These are phyloP conservation scores for Annulohypoxylon maeteangense DNA, from an alignment of 495 filamentous ascomycete species.

Conservation along the genomic window DNA sequence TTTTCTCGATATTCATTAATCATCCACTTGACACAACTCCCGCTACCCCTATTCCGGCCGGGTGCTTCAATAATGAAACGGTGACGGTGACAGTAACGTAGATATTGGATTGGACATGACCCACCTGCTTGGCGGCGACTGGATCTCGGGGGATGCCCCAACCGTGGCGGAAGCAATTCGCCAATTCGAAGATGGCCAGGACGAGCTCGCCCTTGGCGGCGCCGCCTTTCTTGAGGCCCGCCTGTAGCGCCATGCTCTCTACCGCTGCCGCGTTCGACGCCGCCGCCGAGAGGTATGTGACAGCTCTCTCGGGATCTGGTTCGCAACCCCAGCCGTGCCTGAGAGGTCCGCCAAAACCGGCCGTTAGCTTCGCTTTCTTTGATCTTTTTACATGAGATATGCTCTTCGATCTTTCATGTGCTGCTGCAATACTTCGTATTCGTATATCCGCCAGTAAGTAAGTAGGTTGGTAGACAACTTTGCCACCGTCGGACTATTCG, in stretches of 20 bases:
- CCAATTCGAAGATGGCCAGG: conserved; percentile 95
- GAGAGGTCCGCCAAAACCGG: conserved; percentile 15
- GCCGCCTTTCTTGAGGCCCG: conserved; percentile 92
- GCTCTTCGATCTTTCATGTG: neutral
- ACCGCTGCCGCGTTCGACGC: conserved; percentile 91
- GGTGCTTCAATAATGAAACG: conserved; percentile 36
- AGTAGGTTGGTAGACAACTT: conserved; percentile 21
- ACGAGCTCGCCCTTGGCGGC: conserved; percentile 96
- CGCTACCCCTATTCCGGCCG: conserved; percentile 3
- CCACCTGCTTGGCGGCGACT: conserved; percentile 76
- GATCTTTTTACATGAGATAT: conserved; percentile 2
- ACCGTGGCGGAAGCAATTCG: conserved; percentile 94
- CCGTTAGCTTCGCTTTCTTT: conserved; percentile 32
- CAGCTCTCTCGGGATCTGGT: conserved; percentile 74
- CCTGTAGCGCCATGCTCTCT: conserved; percentile 82
- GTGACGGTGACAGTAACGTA: conserved; percentile 20
- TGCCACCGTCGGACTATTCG: conserved; percentile 36
- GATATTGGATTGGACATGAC: too few relatives aligned
- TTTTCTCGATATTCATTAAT: conserved; percentile 5
- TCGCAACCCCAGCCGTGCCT: conserved; percentile 95
- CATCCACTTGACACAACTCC: conserved; percentile 11
- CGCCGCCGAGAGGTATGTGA: conserved; percentile 85
- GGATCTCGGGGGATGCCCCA: conserved; percentile 94
- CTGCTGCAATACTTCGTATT: conserved; percentile 29
- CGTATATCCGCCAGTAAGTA: neutral